Evolutionary conservation across 176 grass and related monocot species (phyloP), one percentile per base, ranked within the genome.

Genomic region (Oryza meyeriana): DNA sequence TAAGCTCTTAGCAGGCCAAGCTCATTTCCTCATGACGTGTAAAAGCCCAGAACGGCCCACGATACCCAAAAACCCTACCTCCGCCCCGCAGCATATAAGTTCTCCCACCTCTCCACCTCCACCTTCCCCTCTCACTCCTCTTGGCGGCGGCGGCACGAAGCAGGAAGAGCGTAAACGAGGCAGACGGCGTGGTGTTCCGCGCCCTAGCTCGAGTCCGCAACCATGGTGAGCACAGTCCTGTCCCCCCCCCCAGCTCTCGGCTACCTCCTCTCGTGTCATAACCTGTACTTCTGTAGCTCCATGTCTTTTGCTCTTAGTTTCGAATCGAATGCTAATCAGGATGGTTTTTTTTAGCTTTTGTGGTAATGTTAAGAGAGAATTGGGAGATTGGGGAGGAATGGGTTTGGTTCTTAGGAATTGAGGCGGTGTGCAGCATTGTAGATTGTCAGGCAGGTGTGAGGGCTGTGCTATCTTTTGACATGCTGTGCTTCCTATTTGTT

Each of bases 141-240:
- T 32, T 5, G 27, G 20, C 69, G 69, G 70, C 81, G 70, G 70
- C 81, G 50, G 48, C 18, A 32, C 79, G 66, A 28, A 11, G 80
- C 27, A 44, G 35, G 2, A 73, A 22, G 3, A 47, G 68, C 28
- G 40, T 44, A 0, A 41, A 17, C 8, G 12, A 29, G 36, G 36
- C 34, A 33, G n/a, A 64, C 62, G 62, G 62, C 28, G 47, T 31
- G 62, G 62, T 64, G 14, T 17, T 16, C 16, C 20, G 48, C 47
- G 26, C 36, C 79, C 50, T 38, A 72, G 22, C 39, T 9, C 40
- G 1, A 74, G 70, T 39, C 28, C 29, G 57, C 40, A 74, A 36
- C 70, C 58, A 83, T 83, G 81, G 81, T 83, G 70, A 74, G 81
- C 70, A 1, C 29, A 26, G 3, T 20, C 27, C 3, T 20, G 2